Evolutionary conservation across 1,284 basidiomycete genomes (phyloP), one percentile per base, ranked within the genome.

Genomic region (Trichosporon coremiiforme): DNA sequence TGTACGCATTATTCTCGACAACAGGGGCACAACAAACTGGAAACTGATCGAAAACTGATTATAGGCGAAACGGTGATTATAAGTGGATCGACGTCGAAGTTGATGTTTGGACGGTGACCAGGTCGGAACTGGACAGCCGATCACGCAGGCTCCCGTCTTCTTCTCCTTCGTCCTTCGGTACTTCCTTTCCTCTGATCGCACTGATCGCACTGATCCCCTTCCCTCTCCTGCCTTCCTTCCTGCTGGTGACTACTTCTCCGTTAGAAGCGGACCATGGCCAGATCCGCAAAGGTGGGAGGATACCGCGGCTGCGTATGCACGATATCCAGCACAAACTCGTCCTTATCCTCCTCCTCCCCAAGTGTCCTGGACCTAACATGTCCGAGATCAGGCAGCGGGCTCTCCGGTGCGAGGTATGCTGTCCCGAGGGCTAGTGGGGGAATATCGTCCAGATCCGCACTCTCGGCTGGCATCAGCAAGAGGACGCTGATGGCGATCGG

Each of bases 361-460:
- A 47, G 35, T 15, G 67, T 12, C 20, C 57, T 31, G 4, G 31
- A 35, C 8, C 29, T 5, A 5, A 62, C 57, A 17, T 62, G 57
- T 29, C 57, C 65, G 53, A 4, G 66, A 22, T 20, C 66, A 45
- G 31, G 38, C 22, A 20, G 55, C 38, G 6, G 66, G 38, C 15
- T 20, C 31, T 2, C 45, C 45, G n/a, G 63, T 45, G 25, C 53
- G 22, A 67, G 12, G 50, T 64, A 50, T 0, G 68, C 53, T 15
- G 72, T 73, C 17, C 72, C 72, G 36, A 73, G 69, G 66, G 69
- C 68, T 38, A 73, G 7, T 15, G 69, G 38, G 4, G 72, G 72
- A 13, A 73, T 50, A 2, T 66, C 71, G 12, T 68, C 67, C 3
- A 45, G 38, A 6, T 66, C 29, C 9, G 33, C 13, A 0, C 35